These are phyloP conservation scores for Eimeria brunetti DNA, from an alignment of 169 alveolate genomes.

Conservation along the genomic window DNA sequence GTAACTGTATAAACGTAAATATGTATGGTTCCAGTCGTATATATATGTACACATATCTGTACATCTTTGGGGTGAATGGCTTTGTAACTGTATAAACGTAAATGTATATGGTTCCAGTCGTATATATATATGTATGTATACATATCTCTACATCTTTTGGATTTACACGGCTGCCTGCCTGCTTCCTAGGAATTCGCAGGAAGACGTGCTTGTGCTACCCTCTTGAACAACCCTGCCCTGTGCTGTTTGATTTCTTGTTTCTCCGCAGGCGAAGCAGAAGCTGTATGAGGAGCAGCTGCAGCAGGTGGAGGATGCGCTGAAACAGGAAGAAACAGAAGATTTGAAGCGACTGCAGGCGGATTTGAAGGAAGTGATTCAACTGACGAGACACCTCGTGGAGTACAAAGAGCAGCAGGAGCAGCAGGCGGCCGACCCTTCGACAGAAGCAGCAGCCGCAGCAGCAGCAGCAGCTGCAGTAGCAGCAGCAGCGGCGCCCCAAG, in stretches of 20 bases:
- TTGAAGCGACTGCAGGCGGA: slow-evolving; percentile 73
- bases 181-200: background rate
- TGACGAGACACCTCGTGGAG: slow-evolving; percentile 75
- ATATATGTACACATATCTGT: no score
- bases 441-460: slow-evolving; percentile 54
- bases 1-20: no score
- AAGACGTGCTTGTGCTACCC: background rate
- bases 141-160: background rate
- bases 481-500: background rate
- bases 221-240: background rate
- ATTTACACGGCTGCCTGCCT: background rate
- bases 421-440: slow-evolving; percentile 24
- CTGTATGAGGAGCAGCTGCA: slow-evolving; percentile 81
- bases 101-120: no score
- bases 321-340: slow-evolving; percentile 76
- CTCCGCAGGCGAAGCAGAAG: slow-evolving; percentile 76
- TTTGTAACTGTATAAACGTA: no score
- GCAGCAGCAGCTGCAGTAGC: slow-evolving; percentile 13
- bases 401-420: slow-evolving; percentile 73
- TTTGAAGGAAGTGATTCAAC: slow-evolving; percentile 75
- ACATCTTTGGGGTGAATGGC: no score
- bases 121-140: no score
- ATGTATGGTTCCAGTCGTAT: no score
- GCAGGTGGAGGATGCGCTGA: slow-evolving; percentile 80
- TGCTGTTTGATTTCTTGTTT: background rate